Base-by-base conservation (phyloP, 305 asterid genomes). In the Fraxinus sp. region DNA sequence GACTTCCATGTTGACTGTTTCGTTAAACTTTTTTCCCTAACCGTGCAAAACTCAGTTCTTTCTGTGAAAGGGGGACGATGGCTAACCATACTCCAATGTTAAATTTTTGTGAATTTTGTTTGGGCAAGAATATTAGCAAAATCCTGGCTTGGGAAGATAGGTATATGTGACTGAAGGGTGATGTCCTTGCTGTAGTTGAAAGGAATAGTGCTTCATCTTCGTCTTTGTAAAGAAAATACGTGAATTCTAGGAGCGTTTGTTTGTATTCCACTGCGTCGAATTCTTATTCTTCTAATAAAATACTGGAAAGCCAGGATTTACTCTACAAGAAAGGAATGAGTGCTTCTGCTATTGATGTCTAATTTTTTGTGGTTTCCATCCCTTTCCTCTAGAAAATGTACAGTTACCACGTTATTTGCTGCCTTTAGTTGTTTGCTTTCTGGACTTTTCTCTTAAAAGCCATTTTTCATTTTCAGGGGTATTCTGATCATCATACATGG, bases 401-500 rank as follows among this genome's bases (percentile, higher is more conserved):
- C 79, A 72, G 77, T 32, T 75, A 74, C 33, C 24, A 62, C 26
- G 74, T 52, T 52, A 46, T 33, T 41, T 11, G 76, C 75, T 81
- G 26, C 80, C 14, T 77, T 77, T 35, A 59, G 30, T 72, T 75
- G 30, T 75, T 75, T 10, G 7, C 52, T n/a, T 66, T 68, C 39
- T 68, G 30, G 49, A 77, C 18, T 28, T 35, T 20, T 88, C 88
- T 89, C 77, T 80, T 77, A 1, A 49, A 26, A 72, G 74, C 20
- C 78, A 26, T 84, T 84, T 28, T 77, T 79, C 37, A 80, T 24
- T 87, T 89, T 83, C 97, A 94, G 98, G 93, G 98, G 97, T 46
- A 92, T 94, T 85, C 77, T 96, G 82, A 91, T 94, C 66, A 87
- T 96, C 92, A 92, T 96, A 83, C 99, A 94, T 76, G 99, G 99